Percentiles rank a stretch among this genome's conserved stretches.
Conservation (phyloP, 371 early-diverging fungal genomes). For the Rhizomucor miehei region DNA sequence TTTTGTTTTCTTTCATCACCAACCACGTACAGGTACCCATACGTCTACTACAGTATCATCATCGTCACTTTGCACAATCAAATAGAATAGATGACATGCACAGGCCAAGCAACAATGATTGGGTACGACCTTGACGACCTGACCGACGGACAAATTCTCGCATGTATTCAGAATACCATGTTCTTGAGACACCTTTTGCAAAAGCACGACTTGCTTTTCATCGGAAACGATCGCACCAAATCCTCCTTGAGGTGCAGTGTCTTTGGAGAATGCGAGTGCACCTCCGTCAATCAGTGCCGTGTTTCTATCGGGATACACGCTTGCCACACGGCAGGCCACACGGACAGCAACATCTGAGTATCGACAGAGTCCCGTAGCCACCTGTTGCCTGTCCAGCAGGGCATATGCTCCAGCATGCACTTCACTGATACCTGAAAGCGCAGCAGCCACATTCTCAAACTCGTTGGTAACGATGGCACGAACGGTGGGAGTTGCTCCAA, state of each 20-base stretch:
- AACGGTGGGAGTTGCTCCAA: conserved; percentile 47
- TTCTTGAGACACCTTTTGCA: conserved; percentile 33
- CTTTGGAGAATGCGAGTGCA: conserved; percentile 45
- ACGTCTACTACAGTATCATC: conserved; percentile 37
- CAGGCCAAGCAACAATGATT: conserved; percentile 44
- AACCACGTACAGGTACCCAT: conserved; percentile 48
- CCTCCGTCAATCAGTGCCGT: conserved; percentile 41
- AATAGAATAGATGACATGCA: conserved; percentile 34
- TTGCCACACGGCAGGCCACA: conserved; percentile 36
- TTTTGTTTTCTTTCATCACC: conserved; percentile 23
- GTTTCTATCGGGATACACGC: conserved; percentile 30
- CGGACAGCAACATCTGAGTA: conserved; percentile 27
- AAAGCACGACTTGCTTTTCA: conserved; percentile 7
- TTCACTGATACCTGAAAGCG: conserved; percentile 34
- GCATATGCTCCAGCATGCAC: conserved; percentile 43
- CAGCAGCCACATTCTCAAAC: conserved; percentile 6
- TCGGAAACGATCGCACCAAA: conserved; percentile 27
- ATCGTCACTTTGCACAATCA: conserved; percentile 29
- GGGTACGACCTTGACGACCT: conserved; percentile 28
- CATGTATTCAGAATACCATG: conserved; percentile 31
- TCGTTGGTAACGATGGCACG: conserved; percentile 8
- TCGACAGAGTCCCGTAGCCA: conserved; percentile 27
- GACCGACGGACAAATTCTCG: conserved; percentile 19
- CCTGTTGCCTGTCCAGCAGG: conserved; percentile 40
- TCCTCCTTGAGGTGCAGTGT: conserved; percentile 42